Conservation (phyloP, 345 rosid genomes). For the Theobroma cacao region DNA sequence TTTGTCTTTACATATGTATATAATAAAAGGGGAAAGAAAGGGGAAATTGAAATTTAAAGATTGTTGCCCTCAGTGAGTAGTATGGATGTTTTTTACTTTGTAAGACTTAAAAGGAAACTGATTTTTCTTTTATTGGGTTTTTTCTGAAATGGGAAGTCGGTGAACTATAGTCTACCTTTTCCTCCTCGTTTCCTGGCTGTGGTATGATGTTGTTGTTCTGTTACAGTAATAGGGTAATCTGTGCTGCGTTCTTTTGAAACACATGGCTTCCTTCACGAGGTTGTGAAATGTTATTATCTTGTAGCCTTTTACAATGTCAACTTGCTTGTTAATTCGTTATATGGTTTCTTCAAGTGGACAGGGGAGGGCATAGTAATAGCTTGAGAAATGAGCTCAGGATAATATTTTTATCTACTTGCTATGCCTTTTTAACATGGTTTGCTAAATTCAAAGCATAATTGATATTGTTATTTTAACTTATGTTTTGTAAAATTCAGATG, state of each 20-base stretch:
- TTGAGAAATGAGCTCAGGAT: slow-evolving; percentile 11
- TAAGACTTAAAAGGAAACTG: neutral
- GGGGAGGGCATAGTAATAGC: neutral
- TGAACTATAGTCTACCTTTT: neutral
- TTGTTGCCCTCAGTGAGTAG: neutral
- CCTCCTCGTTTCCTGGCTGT: neutral
- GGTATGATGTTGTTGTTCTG: neutral
- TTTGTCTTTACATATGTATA: neutral
- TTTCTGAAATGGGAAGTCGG: neutral
- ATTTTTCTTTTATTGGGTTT: neutral
- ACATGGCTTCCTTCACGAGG: neutral
- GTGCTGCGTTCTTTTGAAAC: neutral
- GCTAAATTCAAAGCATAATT: neutral
- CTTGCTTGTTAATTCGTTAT: neutral
- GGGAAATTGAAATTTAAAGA: neutral
- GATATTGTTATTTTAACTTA: neutral
- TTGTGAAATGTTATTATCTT: too few species aligned
- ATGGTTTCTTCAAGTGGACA: neutral
- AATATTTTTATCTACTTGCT: slow-evolving; percentile 2
- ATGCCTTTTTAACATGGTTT: slow-evolving; percentile 1
- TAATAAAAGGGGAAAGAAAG: neutral
- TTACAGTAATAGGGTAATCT: neutral
- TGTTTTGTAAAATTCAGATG: neutral
- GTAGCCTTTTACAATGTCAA: neutral
- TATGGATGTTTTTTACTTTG: neutral